Conservation (phyloP, 129 eudicot species). For the Pseudognaphalium luteoalbum region DNA sequence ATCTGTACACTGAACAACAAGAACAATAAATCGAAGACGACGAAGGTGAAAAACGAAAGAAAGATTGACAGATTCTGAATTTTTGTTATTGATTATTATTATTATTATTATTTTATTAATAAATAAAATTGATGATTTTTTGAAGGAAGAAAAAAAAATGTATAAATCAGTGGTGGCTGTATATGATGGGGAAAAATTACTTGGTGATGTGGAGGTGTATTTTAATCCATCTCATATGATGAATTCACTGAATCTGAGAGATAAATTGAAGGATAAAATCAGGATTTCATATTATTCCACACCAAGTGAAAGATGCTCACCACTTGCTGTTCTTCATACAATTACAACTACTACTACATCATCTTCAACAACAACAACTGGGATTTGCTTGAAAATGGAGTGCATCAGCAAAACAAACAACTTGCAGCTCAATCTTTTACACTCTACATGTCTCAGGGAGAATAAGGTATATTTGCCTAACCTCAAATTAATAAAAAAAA, state of each 20-base stretch:
- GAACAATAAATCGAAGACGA: conserved; percentile 34
- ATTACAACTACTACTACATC: conserved; percentile 37
- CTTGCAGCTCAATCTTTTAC: conserved; percentile 73
- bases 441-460: conserved; percentile 90
- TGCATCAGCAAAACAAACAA: conserved; percentile 39
- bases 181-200: conserved; percentile 67
- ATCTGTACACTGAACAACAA: conserved; percentile 38
- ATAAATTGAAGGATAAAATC: conserved; percentile 54
- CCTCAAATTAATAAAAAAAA: conserved; percentile 27
- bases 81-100: conserved; percentile 9
- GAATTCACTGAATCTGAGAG: conserved; percentile 37
- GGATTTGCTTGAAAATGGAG: conserved; percentile 85
- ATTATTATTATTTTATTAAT: not conserved
- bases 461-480: conserved; percentile 80
- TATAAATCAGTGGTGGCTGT: conserved; percentile 64
- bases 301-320: conserved; percentile 91
- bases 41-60: conserved; percentile 17
- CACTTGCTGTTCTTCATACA: conserved; percentile 91
- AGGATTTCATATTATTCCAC: conserved; percentile 63
- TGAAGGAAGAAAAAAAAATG: conserved; percentile 44
- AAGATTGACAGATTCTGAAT: conserved; percentile 6
- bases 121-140: not conserved
- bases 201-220: conserved; percentile 77
- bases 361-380: not conserved
- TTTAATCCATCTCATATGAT: conserved; percentile 35